phyloP scores from a whole-genome alignment of 306 rosid genomes.

The Ormosia emarginata region DNA sequence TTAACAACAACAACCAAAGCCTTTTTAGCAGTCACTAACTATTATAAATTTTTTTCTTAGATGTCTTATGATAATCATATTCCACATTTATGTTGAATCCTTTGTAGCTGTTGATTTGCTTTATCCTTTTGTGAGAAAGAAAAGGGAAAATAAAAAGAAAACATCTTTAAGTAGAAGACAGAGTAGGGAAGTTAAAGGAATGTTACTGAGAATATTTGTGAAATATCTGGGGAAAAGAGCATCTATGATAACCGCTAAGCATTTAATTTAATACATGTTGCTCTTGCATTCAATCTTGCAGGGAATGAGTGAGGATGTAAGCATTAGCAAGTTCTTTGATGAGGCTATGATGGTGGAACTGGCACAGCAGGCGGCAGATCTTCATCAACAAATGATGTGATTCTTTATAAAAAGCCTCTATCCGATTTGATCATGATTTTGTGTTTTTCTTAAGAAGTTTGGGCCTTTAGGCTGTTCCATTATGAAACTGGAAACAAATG shows the following conservation, averaged over 20 bases:
- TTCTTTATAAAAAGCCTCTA: slow-evolving; percentile 5
- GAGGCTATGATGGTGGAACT: slow-evolving; percentile 99
- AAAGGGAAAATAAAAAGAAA: not conserved
- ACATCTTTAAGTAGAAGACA: not conserved
- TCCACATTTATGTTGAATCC: not conserved
- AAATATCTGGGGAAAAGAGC: not conserved
- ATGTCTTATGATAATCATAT: not conserved
- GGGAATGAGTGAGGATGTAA: slow-evolving; percentile 99
- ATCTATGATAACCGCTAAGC: not conserved
- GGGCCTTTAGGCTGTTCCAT: not conserved
- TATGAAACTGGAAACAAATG: slow-evolving; percentile 31
- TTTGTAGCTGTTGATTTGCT: not conserved
- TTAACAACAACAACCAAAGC: too few species aligned
- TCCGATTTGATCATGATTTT: not conserved
- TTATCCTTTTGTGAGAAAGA: not conserved
- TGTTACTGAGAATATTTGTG: not conserved
- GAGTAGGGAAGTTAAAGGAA: not conserved
- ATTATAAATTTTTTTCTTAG: not conserved
- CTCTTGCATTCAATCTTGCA: slow-evolving; percentile 34
- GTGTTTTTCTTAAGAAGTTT: not conserved
- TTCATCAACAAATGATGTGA: slow-evolving; percentile 93
- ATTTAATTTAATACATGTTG: not conserved
- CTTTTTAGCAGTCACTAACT: not conserved
- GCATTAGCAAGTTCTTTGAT: slow-evolving; percentile 89
- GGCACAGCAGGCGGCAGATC: slow-evolving; percentile 98